Percentiles rank a stretch among this genome's conserved stretches.
Evolutionary conservation across 2,329 filamentous ascomycete genomes (phyloP).

Genomic region (Trichoderma gracile): DNA sequence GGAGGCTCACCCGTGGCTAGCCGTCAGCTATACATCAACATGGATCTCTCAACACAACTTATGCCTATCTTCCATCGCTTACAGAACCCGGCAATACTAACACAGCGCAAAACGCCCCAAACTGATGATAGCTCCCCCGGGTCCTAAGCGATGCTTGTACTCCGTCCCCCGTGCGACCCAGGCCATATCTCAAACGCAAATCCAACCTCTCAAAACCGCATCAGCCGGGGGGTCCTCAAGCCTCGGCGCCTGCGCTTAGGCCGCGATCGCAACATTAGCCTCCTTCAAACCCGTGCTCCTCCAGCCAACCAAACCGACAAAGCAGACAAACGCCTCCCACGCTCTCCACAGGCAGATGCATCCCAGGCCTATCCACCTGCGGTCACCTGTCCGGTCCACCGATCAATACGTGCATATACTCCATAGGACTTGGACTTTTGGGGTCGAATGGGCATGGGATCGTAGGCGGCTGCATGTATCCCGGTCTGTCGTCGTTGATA

Average conservation of each 20-base stretch:
- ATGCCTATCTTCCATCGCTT: too few species aligned
- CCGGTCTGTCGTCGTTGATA: neutral
- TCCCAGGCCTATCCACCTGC: slow-evolving; percentile 3
- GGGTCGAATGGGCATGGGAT: slow-evolving; percentile 2
- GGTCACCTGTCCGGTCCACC: slow-evolving; percentile 19
- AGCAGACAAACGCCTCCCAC: slow-evolving; percentile 11
- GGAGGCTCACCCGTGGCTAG: too few species aligned
- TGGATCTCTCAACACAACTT: too few species aligned
- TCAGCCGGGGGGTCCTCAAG: neutral
- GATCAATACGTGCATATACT: slow-evolving; percentile 15
- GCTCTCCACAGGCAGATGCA: slow-evolving; percentile 6
- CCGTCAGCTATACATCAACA: too few species aligned
- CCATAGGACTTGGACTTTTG: slow-evolving; percentile 12
- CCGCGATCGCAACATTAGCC: slow-evolving; percentile 16
- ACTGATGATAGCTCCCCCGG: neutral
- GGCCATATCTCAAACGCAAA: neutral
- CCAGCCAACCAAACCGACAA: slow-evolving; percentile 9
- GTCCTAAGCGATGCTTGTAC: neutral
- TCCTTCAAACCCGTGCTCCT: neutral
- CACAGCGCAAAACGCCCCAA: too few species aligned
- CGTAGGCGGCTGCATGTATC: slow-evolving; percentile 13
- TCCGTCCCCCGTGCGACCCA: neutral
- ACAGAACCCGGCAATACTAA: too few species aligned
- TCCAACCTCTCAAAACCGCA: neutral
- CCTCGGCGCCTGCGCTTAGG: slow-evolving; percentile 10